phyloP scores from a whole-genome alignment of 2,329 filamentous ascomycete genomes.

The Ramichloridium luteum region DNA sequence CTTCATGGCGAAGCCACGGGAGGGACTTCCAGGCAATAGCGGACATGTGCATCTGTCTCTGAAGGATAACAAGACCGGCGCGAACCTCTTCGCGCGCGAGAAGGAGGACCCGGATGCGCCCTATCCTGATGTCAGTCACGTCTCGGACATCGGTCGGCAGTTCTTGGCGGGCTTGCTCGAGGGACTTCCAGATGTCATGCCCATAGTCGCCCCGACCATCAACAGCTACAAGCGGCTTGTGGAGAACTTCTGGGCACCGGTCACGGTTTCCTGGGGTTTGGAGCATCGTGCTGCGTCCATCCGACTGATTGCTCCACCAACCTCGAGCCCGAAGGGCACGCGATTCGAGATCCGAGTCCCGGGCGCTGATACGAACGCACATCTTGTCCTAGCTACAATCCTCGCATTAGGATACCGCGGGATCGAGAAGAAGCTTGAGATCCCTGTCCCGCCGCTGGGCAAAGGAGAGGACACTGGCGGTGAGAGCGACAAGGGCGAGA shows the following conservation, averaged over 20 bases:
- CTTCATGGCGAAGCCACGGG: conserved; percentile 96
- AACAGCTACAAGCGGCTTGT: conserved; percentile 98
- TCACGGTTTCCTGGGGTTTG: conserved; percentile 92
- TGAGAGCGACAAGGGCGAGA: conserved; percentile 54
- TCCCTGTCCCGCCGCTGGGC: conserved; percentile 69
- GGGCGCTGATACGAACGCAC: conserved; percentile 86
- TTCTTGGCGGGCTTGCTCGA: conserved; percentile 86
- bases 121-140: conserved; percentile 62
- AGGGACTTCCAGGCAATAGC: conserved; percentile 84
- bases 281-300: conserved; percentile 91
- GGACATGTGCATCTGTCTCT: conserved; percentile 93
- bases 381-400: conserved; percentile 75
- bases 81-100: conserved; percentile 72
- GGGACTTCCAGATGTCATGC: conserved; percentile 91
- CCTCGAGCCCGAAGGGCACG: conserved; percentile 70
- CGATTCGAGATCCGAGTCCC: conserved; percentile 87
- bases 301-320: conserved; percentile 78
- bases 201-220: conserved; percentile 80
- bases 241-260: conserved; percentile 98
- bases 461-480: conserved; percentile 75
- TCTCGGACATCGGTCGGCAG: conserved; percentile 81
- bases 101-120: conserved; percentile 56
- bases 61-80: conserved; percentile 57
- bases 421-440: conserved; percentile 79
- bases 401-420: conserved; percentile 82